Percentiles rank a stretch among this genome's conserved stretches.
Evolutionary conservation across 2,329 filamentous ascomycete genomes (phyloP).

Genomic region (Dactylonectria estremocensis): DNA sequence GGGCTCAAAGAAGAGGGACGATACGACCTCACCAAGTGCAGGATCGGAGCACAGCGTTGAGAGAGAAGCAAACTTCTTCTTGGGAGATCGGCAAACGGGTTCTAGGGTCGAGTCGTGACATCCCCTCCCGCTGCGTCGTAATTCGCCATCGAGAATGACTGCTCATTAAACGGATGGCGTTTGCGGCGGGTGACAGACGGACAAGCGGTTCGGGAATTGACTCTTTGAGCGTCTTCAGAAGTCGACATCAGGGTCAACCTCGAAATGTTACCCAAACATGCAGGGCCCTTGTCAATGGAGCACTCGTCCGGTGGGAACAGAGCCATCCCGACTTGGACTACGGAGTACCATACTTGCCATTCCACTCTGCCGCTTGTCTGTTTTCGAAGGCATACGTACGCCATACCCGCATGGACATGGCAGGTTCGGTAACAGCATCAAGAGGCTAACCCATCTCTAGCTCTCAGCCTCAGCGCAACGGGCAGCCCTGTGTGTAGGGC

Average conservation of each 20-base stretch:
- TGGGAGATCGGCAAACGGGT: not conserved
- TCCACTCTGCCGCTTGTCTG: not conserved
- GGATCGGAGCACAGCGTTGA: not conserved
- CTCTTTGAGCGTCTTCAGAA: not conserved
- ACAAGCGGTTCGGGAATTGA: not conserved
- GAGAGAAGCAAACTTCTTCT: not conserved
- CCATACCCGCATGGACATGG: not conserved
- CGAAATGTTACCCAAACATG: too few relatives aligned
- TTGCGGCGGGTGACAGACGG: not conserved
- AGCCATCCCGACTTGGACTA: not conserved
- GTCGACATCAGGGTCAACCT: not conserved
- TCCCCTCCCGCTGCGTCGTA: not conserved
- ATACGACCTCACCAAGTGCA: not conserved
- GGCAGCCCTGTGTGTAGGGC: slow-evolving; percentile 24
- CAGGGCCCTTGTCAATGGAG: not conserved
- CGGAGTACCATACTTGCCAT: not conserved
- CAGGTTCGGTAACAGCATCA: slow-evolving; percentile 7
- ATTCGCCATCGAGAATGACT: not conserved
- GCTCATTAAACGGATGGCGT: not conserved
- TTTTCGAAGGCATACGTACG: not conserved
- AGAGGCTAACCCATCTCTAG: slow-evolving; percentile 3
- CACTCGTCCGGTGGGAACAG: not conserved
- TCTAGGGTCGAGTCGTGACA: not conserved
- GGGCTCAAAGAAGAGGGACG: too few relatives aligned
- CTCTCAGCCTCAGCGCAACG: slow-evolving; percentile 25